Percentiles rank a stretch among this genome's conserved stretches.
Conservation (phyloP, 176 grass and related monocot species). For the Urochloa ruziziensis region DNA sequence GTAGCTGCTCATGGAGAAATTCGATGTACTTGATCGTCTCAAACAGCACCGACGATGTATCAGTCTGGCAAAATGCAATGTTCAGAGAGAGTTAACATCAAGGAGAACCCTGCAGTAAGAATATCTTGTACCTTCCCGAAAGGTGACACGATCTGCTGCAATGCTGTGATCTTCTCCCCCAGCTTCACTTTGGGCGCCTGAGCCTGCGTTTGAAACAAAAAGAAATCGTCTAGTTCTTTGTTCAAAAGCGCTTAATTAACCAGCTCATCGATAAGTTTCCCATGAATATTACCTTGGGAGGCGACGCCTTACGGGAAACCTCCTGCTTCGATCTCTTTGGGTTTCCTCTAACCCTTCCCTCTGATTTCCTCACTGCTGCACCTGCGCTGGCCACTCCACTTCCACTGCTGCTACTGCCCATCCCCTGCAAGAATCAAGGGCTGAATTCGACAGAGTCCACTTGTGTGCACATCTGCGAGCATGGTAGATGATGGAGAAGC, state of each 20-base stretch:
- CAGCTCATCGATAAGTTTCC: neutral
- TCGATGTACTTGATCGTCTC: conserved; percentile 78
- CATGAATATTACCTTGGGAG: conserved; percentile 24
- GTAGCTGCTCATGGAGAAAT: conserved; percentile 77
- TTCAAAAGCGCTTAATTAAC: neutral
- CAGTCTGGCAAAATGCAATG: conserved; percentile 47
- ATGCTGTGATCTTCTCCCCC: conserved; percentile 63
- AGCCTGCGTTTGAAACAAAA: conserved; percentile 30
- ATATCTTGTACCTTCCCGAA: conserved; percentile 77
- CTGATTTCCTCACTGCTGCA: conserved; percentile 46
- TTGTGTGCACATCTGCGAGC: too few species aligned
- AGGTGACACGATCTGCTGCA: conserved; percentile 83
- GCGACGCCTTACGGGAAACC: conserved; percentile 1
- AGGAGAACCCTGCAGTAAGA: neutral
- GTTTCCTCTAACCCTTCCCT: conserved; percentile 23
- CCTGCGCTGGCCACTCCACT: conserved; percentile 10
- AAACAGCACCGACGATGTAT: conserved; percentile 72
- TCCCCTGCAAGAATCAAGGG: conserved; percentile 33
- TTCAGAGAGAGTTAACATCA: conserved; percentile 1
- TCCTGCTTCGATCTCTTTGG: conserved; percentile 47
- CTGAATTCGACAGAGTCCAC: neutral
- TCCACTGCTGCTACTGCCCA: conserved; percentile 24
- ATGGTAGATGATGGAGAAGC: neutral
- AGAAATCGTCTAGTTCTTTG: neutral
- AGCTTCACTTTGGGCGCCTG: conserved; percentile 62